phyloP scores from a whole-genome alignment of 2,329 filamentous ascomycete species.

The Diaporthe sp. region DNA sequence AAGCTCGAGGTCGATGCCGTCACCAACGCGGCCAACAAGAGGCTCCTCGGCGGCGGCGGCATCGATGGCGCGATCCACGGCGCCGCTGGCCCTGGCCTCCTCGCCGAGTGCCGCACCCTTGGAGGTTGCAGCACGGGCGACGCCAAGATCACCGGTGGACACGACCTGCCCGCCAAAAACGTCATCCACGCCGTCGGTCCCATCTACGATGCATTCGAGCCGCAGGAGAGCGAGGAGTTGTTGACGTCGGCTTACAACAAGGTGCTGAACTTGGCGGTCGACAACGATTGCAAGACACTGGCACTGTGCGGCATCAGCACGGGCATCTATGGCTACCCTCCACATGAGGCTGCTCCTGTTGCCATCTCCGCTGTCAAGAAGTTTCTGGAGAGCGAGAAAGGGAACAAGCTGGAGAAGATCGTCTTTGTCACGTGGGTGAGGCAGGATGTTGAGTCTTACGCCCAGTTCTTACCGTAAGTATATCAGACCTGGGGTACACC shows the following conservation, averaged over 20 bases:
- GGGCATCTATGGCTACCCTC: slow-evolving; percentile 90
- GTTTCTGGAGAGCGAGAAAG: slow-evolving; percentile 61
- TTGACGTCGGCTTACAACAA: slow-evolving; percentile 74
- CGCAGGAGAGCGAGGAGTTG: slow-evolving; percentile 56
- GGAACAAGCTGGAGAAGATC: slow-evolving; percentile 72
- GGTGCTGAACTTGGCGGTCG: slow-evolving; percentile 77
- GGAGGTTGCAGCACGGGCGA: slow-evolving; percentile 79
- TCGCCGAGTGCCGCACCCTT: slow-evolving; percentile 77
- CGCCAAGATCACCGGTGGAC: slow-evolving; percentile 85
- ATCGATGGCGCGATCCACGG: slow-evolving; percentile 90
- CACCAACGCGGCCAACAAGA: slow-evolving; percentile 90
- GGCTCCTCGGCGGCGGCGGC: slow-evolving; percentile 87
- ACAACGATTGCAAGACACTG: slow-evolving; percentile 74
- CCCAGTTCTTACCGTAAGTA: slow-evolving; percentile 77
- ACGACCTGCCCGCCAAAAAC: slow-evolving; percentile 78
- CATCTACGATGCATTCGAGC: slow-evolving; percentile 65
- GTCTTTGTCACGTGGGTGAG: slow-evolving; percentile 86
- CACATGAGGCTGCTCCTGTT: slow-evolving; percentile 74
- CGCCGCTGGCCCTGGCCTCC: slow-evolving; percentile 77
- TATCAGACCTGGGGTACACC: rapidly evolving
- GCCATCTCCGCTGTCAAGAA: slow-evolving; percentile 70
- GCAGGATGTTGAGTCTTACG: slow-evolving; percentile 83
- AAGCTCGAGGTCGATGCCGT: slow-evolving; percentile 81
- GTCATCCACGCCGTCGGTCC: slow-evolving; percentile 95
- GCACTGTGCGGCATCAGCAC: slow-evolving; percentile 90